phyloP scores from a whole-genome alignment of 805 yeast genomes.

The Hanseniaspora valbyensis region DNA sequence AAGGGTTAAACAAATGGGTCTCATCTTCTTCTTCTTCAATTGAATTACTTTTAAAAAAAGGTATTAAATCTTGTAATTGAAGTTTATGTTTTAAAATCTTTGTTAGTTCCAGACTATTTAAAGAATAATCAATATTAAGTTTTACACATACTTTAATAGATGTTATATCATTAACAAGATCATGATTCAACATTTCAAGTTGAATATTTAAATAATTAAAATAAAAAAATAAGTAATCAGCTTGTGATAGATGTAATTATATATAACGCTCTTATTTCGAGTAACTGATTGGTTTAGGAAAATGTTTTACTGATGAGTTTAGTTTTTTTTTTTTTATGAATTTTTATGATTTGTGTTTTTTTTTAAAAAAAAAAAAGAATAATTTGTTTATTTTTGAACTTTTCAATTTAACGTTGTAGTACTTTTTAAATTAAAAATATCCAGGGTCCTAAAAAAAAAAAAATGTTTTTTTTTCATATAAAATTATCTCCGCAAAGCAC shows the following conservation, averaged over 20 bases:
- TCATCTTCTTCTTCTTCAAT: slow-evolving; percentile 56
- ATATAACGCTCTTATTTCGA: no score
- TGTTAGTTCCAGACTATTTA: slow-evolving; percentile 26
- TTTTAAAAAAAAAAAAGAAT: no score
- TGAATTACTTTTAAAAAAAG: slow-evolving; percentile 53
- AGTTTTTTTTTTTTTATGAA: no score
- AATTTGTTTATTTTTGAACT: no score
- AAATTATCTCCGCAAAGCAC: neutral
- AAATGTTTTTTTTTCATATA: neutral
- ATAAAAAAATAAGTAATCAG: no score
- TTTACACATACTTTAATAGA: neutral
- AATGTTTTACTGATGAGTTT: no score
- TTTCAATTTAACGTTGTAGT: no score
- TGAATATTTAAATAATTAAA: no score
- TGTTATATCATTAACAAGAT: neutral
- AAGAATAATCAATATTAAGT: neutral
- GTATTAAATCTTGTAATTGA: slow-evolving; percentile 32
- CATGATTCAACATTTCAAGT: neutral
- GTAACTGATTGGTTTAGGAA: no score
- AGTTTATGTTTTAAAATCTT: slow-evolving; percentile 32
- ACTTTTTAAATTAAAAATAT: no score
- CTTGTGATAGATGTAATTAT: no score
- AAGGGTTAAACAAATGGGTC: slow-evolving; percentile 56
- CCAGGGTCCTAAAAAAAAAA: neutral
- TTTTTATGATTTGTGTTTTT: no score